Conservation (phyloP, 345 rosid genomes). For the Clarkia xantiana region DNA sequence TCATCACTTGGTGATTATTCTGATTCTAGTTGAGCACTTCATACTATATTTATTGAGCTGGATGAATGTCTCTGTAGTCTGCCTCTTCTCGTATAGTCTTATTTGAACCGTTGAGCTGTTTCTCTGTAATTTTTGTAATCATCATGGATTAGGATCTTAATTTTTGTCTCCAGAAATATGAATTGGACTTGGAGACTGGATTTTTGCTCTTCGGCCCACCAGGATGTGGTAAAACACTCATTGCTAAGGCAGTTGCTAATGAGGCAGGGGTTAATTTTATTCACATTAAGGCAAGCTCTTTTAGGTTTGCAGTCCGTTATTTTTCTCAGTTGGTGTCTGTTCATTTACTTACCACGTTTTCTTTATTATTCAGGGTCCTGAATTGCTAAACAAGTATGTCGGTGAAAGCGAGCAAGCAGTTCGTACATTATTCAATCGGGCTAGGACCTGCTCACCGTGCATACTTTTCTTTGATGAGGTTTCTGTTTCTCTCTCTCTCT, state of each 20-base stretch:
- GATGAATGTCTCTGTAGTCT: no score
- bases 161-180: conserved; percentile 41
- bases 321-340: neutral
- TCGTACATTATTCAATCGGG: conserved; percentile 66
- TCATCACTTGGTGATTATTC: no score
- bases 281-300: conserved; percentile 57
- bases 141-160: neutral
- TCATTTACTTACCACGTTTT: neutral
- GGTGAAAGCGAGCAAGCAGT: conserved; percentile 96
- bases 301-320: neutral
- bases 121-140: neutral
- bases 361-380: conserved; percentile 54
- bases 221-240: conserved; percentile 95
- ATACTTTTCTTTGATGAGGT: conserved; percentile 93
- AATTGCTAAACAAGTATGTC: conserved; percentile 74
- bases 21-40: no score
- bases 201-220: conserved; percentile 97
- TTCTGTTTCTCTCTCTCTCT: conserved; percentile 12
- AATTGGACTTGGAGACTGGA: conserved; percentile 67
- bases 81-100: no score
- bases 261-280: conserved; percentile 98
- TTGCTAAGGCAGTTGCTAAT: conserved; percentile 93
- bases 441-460: conserved; percentile 82
- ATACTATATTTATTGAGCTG: no score
- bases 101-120: no score